Conservation (phyloP, 1,284 basidiomycete genomes). For the Salmacisia buchloeana region DNA sequence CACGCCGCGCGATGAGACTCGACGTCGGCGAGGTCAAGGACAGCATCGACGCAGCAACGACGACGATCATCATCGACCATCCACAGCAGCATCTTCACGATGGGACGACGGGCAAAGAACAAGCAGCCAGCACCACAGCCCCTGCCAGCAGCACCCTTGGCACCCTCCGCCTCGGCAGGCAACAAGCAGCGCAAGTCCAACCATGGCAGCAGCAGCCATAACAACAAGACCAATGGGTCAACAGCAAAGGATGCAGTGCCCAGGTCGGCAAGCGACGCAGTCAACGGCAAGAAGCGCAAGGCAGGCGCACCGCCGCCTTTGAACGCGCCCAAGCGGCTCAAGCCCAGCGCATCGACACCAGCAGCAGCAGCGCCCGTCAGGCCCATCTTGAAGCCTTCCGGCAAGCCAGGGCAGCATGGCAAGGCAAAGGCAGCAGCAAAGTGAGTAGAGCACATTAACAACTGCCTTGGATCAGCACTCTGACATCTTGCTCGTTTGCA, state of each 20-base stretch:
- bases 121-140: conserved; percentile 76
- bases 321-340: conserved; percentile 28
- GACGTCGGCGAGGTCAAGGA: not conserved
- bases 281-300: conserved; percentile 51
- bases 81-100: conserved; percentile 41
- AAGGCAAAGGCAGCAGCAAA: conserved; percentile 40
- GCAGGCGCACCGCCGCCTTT: conserved; percentile 37
- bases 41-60: too few species aligned
- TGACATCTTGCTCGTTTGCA: too few species aligned
- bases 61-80: too few species aligned
- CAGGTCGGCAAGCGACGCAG: not conserved
- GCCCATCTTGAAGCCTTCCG: conserved; percentile 7
- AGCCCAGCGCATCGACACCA: conserved; percentile 29
- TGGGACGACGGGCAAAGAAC: conserved; percentile 85
- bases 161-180: conserved; percentile 49
- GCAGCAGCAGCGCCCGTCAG: conserved; percentile 13
- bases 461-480: not conserved
- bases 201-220: conserved; percentile 33
- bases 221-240: too few species aligned
- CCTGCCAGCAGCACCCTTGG: conserved; percentile 57
- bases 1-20: not conserved
- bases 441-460: not conserved
- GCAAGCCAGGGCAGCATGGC: conserved; percentile 55
- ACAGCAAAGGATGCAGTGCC: conserved; percentile 23
- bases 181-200: conserved; percentile 50